Evolutionary conservation across 1,284 basidiomycete genomes (phyloP), one percentile per base, ranked within the genome.

Genomic region (Sphagnurus paluster): DNA sequence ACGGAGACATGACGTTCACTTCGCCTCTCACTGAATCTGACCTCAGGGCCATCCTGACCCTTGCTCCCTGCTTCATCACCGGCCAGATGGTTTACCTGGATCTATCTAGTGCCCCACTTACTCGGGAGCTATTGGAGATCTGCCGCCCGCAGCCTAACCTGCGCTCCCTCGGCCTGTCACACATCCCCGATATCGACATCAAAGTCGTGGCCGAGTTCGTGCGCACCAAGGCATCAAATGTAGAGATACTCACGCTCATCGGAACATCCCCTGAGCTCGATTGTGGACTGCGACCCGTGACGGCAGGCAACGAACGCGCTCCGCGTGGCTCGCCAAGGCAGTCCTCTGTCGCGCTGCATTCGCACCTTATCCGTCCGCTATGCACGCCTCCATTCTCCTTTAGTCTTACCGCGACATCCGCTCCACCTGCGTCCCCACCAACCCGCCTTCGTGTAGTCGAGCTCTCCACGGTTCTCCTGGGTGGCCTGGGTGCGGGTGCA

Each of bases 381-480:
- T 91, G 89, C 56, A 82, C 79, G 9, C 77, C 84, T n/a, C 90
- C 90, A 0, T 87, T 88, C 69, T 78, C 77, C 3, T 81, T 90
- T 62, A 76, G 71, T 53, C 58, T 74, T 42, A 64, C 65, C 20
- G 47, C 62, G 7, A 55, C 58, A 29, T 46, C 65, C 32, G 46
- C 57, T 11, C 48, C 64, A 40, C 56, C 74, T 11, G 62, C 68
- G 24, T 66, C 69, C 20, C 75, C 86, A 5, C 79, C 81, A 11
- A 95, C 93, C 3, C 79, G 84, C 11, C 70, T 99, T 25, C 82
- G 96, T 9, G 91, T 98, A 23, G 79, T 98, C 47, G 96, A 98
- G 66, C 72, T 98, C 14, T 84, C 87, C 20, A 77, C 82, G n/a
- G 74, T 81, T 3, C 77, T 91, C 54, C 76, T 98, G 5, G 74